Base-by-base conservation (phyloP, 495 filamentous ascomycete genomes). In the Trichoderma erinaceum region DNA sequence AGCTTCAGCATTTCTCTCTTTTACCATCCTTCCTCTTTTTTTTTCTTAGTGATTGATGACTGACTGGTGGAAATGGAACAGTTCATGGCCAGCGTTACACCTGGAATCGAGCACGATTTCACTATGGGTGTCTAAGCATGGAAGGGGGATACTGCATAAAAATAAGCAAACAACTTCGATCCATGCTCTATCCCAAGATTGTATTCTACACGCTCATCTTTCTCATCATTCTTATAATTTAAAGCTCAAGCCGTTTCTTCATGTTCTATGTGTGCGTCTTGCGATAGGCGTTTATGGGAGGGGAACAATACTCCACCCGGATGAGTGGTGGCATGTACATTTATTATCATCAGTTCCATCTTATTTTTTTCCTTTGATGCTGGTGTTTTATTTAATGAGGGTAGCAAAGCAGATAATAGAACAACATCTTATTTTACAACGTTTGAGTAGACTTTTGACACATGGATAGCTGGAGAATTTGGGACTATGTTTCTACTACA, bases 1-100 rank as follows among this genome's bases (percentile, higher is more conserved):
- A 18, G 75, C 67, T 35, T 41, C 4, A 16, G 5, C 0, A 12
- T 48, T 48, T n/a, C 18, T 16, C 5, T 18, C 3, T 5, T 15
- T 18, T 46, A 66, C 69, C 67, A 5, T 1, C 12, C 12, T 23
- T 18, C 63, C 23, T 21, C 10, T 6, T 11, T 32, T 2, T 32
- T 2, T 32, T 12, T 18, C 35, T 41, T 8, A 0, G n/a, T 29
- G 7, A 61, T 25, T 61, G 23, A 61, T 16, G 16, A 4, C 21
- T 38, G 35, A 38, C 35, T 38, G 3, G 52, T 21, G 18, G 32
- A 46, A 8, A 6, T 46, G 38, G 25, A 21, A 27, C 67, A 86
- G 87, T 98, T 99, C 77, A 96, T 98, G 84, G 93, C 95, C 15
- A 93, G 90, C 69, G 94, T 99, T 32, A 97, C 94, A 27, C 95